Percentiles rank a stretch among this genome's conserved stretches.
These are phyloP conservation scores for Chaetomidium leptoderma DNA, from an alignment of 495 filamentous ascomycete genomes.

Conservation along the genomic window DNA sequence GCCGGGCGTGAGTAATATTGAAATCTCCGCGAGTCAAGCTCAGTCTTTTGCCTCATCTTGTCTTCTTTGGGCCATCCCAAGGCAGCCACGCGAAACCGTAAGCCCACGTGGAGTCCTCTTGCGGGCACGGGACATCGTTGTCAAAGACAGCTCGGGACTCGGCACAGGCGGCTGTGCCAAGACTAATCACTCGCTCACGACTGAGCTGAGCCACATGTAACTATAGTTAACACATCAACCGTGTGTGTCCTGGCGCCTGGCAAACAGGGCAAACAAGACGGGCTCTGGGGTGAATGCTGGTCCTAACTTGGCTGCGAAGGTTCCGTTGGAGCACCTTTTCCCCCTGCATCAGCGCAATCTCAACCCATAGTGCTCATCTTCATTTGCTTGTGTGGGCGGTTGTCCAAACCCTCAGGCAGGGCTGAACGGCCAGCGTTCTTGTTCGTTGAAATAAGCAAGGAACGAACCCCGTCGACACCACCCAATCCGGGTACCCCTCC, in stretches of 20 bases:
- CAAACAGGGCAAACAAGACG: neutral
- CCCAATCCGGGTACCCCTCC: neutral
- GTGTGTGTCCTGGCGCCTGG: no score
- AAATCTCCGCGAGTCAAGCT: no score
- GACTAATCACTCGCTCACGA: neutral
- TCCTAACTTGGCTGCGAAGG: no score
- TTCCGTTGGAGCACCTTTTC: no score
- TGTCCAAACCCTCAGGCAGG: neutral
- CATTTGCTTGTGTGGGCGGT: no score
- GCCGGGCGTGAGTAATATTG: neutral
- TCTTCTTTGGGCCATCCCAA: neutral
- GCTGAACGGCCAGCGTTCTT: neutral
- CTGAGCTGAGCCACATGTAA: conserved; percentile 3
- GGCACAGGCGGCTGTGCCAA: neutral
- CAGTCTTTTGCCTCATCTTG: neutral
- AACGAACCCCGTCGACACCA: neutral
- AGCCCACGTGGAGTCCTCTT: neutral
- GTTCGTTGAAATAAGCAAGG: neutral
- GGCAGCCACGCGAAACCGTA: neutral
- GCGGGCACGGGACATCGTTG: neutral
- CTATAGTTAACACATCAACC: neutral
- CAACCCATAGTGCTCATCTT: no score
- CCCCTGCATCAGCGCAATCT: no score
- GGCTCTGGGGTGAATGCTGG: no score
- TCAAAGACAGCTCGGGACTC: neutral